Conservation (phyloP, 2,329 filamentous ascomycete species). For the Aquanectria penicillioides region DNA sequence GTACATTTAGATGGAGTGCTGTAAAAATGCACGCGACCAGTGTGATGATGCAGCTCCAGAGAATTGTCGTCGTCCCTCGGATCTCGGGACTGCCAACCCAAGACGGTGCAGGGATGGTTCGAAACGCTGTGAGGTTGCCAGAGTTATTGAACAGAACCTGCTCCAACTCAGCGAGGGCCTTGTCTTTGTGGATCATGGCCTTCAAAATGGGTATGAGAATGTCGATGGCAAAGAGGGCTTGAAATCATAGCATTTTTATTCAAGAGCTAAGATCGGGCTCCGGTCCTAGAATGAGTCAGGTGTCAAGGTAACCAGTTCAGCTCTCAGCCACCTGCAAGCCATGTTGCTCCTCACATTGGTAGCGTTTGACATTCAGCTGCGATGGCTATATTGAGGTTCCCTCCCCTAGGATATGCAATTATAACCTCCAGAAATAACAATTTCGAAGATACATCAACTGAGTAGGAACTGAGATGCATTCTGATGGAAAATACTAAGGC, state of each 20-base stretch:
- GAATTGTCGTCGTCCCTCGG: conserved; percentile 45
- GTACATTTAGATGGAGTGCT: conserved; percentile 51
- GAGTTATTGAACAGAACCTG: not conserved
- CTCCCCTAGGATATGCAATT: too few relatives aligned
- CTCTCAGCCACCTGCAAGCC: conserved; percentile 11
- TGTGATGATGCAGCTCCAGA: conserved; percentile 48
- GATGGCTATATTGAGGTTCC: too few relatives aligned
- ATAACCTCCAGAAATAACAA: too few relatives aligned
- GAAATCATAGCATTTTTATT: too few relatives aligned
- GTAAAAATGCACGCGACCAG: conserved; percentile 49
- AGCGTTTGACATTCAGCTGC: too few relatives aligned
- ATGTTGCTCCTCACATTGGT: too few relatives aligned
- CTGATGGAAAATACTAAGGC: not conserved
- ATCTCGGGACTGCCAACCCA: conserved; percentile 28
- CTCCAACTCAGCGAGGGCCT: conserved; percentile 4
- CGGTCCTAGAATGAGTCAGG: not conserved
- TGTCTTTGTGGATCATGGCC: not conserved
- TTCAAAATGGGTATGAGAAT: too few relatives aligned
- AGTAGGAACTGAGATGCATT: not conserved
- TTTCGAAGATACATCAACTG: too few relatives aligned
- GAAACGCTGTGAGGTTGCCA: conserved; percentile 6
- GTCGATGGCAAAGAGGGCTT: too few relatives aligned
- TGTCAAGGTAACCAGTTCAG: not conserved
- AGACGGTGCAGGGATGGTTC: not conserved
- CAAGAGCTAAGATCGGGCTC: not conserved